A percentile compares a stretch with the other conserved stretches of the same genome.
Conservation (phyloP, 2,329 filamentous ascomycete species). For the Penicillium digitatum region DNA sequence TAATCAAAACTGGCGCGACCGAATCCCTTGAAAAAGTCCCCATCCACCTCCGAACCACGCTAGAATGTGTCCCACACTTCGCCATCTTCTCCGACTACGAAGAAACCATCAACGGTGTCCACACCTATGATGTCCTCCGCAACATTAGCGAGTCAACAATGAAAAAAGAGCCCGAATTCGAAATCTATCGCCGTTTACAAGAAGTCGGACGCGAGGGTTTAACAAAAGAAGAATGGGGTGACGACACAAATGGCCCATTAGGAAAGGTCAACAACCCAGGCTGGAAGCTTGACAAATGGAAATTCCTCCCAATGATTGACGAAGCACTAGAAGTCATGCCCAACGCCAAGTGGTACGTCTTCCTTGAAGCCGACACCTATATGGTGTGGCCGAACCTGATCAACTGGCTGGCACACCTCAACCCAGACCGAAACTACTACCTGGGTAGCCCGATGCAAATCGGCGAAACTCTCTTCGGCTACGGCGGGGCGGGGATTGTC, state of each 20-base stretch:
- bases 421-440: conserved; percentile 47
- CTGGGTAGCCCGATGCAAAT: conserved; percentile 53
- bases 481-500: conserved; percentile 51
- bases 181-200: conserved; percentile 48
- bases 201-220: conserved; percentile 41
- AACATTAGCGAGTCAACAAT: conserved; percentile 22
- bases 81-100: conserved; percentile 31
- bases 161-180: conserved; percentile 42
- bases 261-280: conserved; percentile 44
- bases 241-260: conserved; percentile 32
- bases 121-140: conserved; percentile 24
- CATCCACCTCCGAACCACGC: conserved; percentile 27
- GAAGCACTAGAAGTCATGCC: conserved; percentile 43
- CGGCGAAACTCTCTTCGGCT: conserved; percentile 46
- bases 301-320: conserved; percentile 53
- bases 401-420: conserved; percentile 49
- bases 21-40: conserved; percentile 29
- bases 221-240: conserved; percentile 25
- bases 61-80: conserved; percentile 29
- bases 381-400: conserved; percentile 51
- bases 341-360: conserved; percentile 54
- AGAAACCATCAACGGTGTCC: conserved; percentile 26
- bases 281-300: conserved; percentile 55
- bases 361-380: conserved; percentile 57
- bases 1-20: conserved; percentile 30